A percentile compares a stretch with the other conserved stretches of the same genome.
Conservation (phyloP, 805 yeast species). For the Candida wancherniae region DNA sequence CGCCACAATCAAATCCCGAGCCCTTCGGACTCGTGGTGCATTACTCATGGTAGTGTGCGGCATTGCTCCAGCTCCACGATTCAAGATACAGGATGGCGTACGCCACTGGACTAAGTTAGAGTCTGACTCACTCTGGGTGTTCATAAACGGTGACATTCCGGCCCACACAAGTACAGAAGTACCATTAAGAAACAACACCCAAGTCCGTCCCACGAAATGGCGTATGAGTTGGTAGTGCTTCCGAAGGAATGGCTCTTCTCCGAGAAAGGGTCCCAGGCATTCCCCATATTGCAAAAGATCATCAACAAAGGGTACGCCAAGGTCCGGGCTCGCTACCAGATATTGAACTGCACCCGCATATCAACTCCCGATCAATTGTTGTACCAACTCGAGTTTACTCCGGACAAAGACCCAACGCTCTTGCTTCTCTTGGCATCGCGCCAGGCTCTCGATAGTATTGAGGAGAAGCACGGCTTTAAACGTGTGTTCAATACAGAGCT, state of each 20-base stretch:
- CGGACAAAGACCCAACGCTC: conserved; percentile 15
- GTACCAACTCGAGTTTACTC: conserved; percentile 23
- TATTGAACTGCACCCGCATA: conserved; percentile 41
- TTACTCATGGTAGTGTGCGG: too few relatives aligned
- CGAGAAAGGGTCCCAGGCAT: conserved; percentile 5
- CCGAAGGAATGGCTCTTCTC: conserved; percentile 20
- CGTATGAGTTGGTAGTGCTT: conserved; percentile 21
- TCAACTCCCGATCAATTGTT: conserved; percentile 19
- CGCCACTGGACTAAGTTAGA: too few relatives aligned
- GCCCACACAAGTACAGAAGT: too few relatives aligned
- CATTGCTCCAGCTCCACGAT: too few relatives aligned
- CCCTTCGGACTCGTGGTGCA: too few relatives aligned
- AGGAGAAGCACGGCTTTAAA: conserved; percentile 16
- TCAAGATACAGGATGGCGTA: too few relatives aligned
- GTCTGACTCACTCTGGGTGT: too few relatives aligned
- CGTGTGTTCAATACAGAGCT: conserved; percentile 23
- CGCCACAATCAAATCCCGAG: too few relatives aligned
- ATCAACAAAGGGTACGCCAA: conserved; percentile 50
- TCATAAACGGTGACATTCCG: too few relatives aligned
- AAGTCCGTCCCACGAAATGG: conserved; percentile 16
- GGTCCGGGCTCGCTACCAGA: conserved; percentile 39
- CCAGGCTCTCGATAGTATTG: conserved; percentile 20
- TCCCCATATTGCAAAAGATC: conserved; percentile 19
- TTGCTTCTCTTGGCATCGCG: conserved; percentile 26
- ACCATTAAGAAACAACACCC: too few relatives aligned